Evolutionary conservation across 2,329 filamentous ascomycete genomes (phyloP), one percentile per base, ranked within the genome.

Genomic region (Ceratocystis lukuohia): DNA sequence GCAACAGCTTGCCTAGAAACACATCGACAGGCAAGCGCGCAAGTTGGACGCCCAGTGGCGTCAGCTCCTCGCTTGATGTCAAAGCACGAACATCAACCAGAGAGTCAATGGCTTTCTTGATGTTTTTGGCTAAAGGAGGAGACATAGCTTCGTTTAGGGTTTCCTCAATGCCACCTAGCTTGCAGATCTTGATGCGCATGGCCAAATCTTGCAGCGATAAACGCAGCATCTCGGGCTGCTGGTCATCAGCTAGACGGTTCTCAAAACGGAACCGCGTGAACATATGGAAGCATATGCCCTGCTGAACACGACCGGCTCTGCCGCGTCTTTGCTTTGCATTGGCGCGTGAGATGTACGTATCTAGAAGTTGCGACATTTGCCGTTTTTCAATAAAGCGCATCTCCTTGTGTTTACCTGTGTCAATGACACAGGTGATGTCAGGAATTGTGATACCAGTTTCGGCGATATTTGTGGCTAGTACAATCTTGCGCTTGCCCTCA

Each of bases 401-500:
- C 75, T 96, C 93, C 70, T 95, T 91, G 75, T 97, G 93, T 75
- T 96, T 97, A 66, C 94, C 94, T 0, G 91, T 92, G 74, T 99
- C 94, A 67, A 99, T 88, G 59, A 99, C 94, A 71, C 92, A 96
- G 0, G 94, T 97, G 37, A 99, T 90, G 73, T 99, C 94, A 0
- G 94, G 94, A 70, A 99, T 99, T 0, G 94, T 99, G 73, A 99
- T 96, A 78, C 94, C 94, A 0, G 94, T 99, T 75, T 99, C 94
- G 3, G 94, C 94, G 74, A 99, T 99, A 73, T 99, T 99, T 15
- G 94, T 99, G 1, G 94, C 92, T 65, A 99, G 82, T 1, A 99
- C 93, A 69, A 99, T 94, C 77, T 99, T 99, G 69, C 92, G 84
- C 66, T 86, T 80, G 0, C 93, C 93, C 2, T 80, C 81, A 0